Base-by-base conservation (phyloP, 208 protist genomes). In the Naegleria gruberi region DNA sequence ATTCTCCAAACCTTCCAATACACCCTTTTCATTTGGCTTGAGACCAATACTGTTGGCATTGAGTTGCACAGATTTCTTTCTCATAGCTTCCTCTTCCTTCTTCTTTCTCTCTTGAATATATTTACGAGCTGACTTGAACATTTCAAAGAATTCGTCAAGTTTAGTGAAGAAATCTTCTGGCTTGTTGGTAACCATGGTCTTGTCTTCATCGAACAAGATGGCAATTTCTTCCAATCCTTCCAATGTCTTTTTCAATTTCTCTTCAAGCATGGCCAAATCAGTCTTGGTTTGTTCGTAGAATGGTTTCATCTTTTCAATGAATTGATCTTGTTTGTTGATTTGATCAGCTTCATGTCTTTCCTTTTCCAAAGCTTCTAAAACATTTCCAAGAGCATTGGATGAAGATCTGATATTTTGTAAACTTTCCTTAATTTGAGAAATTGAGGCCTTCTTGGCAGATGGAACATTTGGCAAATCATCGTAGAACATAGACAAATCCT, bases 141-240 rank as follows among this genome's bases (percentile, higher is more conserved):
- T 74, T 37, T 47, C 43, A 37, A 90, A 42, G 47, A 90, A 90
- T 34, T 57, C 23, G 37, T 82, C 73, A 4, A 90, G n/a, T 30
- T 46, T 57, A 17, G 43, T 37, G 34, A 90, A 90, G 26, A 90
- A 90, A 37, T 90, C 74, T 55, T 90, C 87, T 90, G 87, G 87
- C n/a, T 87, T 87, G 0, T 46, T 26, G 0, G n/a, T 42, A 0
- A 90, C 19, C 0, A 26, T 19, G 12, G 10, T 47, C 17, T 82
- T 82, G 2, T 90, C 87, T 40, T 90, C 87, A 74, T 82, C 87
- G 40, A 74, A 90, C 8, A 90, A 40, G 8, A 26, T 41, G 26
- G 47, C 87, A 17, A 90, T 17, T 40, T 55, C 30, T 41, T 46
- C 46, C 10, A 90, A 19, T n/a, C 34, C 30, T 37, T 45, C 43